Evolutionary conservation across 768 basidiomycete species (phyloP), one percentile per base, ranked within the genome.

Genomic region (Asterophora parasitica): DNA sequence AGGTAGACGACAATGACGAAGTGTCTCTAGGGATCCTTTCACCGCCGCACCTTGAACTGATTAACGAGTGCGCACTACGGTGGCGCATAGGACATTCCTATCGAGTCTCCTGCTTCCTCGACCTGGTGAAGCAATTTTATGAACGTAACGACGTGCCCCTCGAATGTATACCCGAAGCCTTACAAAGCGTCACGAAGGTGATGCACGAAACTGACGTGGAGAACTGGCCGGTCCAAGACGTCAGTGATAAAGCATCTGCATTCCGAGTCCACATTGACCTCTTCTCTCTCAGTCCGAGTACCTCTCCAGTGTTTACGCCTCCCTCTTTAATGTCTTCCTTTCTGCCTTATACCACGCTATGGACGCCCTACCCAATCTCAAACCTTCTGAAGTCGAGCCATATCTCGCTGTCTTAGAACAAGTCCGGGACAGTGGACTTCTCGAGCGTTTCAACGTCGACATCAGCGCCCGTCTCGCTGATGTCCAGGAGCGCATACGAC

Each of bases 1-100:
- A 88, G 48, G 85, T 97, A n/a, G 86, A 92, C 38, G 91, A 92
- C 56, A 88, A 91, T 56, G 91, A 97, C 55, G 93, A 98, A 69
- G 95, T 99, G 12, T 90, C 93, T 0, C 71, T 98, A 31, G 89
- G 91, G 6, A 97, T 99, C 48, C 68, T 99, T 13, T 91, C 91
- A 3, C 61, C 77, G 1, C 62, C 77, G 9, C 91, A 97, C 61
- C 73, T 91, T 34, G 86, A 88, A 48, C 71, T 99, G 31, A 77
- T 97, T 55, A 85, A 85, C 48, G 89, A 94, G 56, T 93, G 92
- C 56, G 91, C 91, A 2, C 56, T 88, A 50, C 77, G 92, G 34
- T 98, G 96, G 96, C 76, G 95, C 39, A 84, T 98, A 52, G 79
- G 82, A 2, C 84, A 85, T 52, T 71, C 85, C 13, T 89, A 87